phyloP scores from a whole-genome alignment of 768 basidiomycete species.

The Boletus tomentosulus region DNA sequence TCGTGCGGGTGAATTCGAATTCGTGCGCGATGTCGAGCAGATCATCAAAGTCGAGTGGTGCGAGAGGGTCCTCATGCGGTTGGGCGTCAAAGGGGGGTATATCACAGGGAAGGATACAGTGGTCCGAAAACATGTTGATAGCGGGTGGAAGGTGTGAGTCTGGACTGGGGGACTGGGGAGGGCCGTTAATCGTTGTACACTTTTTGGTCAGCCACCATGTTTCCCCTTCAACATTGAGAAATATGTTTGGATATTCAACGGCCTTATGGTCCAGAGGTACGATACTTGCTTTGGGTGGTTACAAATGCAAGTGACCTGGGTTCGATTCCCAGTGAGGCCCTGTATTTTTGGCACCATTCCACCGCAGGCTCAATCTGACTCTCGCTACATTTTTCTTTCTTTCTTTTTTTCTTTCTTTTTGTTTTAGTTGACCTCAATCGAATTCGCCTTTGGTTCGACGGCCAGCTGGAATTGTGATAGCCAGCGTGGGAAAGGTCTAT shows the following conservation, averaged over 20 bases:
- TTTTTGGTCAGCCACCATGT: constrained; percentile 17
- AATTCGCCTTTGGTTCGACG: neutral
- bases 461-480: constrained; percentile 3
- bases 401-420: too few species aligned
- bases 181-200: neutral
- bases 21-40: constrained; percentile 28
- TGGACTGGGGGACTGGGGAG: neutral
- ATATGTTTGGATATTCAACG: neutral
- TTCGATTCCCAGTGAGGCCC: constrained; percentile 41
- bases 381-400: neutral
- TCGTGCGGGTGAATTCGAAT: constrained; percentile 24
- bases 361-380: neutral
- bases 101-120: constrained; percentile 3
- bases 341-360: neutral
- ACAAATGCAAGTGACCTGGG: constrained; percentile 37
- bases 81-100: neutral
- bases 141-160: neutral
- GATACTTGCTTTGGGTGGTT: constrained; percentile 35
- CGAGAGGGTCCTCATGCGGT: constrained; percentile 1
- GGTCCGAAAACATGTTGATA: constrained; percentile 25
- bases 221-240: too few species aligned
- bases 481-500: constrained; percentile 21
- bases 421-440: too few species aligned
- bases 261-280: constrained; percentile 38
- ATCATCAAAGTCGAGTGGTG: constrained; percentile 21